Evolutionary conservation across 805 yeast species (phyloP), one percentile per base, ranked within the genome.

Genomic region (Maudiozyma serrabonitensis): DNA sequence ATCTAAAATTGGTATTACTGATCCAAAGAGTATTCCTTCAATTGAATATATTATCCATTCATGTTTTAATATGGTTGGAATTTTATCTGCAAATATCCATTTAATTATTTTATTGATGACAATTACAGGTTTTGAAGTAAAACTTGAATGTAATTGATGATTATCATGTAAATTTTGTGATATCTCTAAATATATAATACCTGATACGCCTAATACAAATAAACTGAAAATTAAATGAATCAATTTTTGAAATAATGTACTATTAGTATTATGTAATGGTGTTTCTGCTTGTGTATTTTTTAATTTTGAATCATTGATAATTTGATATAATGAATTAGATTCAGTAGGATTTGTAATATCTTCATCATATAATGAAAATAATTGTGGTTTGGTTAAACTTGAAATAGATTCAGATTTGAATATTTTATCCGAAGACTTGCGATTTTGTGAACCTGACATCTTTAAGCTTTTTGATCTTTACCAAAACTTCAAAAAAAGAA

Each of bases 11-110:
- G 87, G 85, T 40, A 76, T 73, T 13, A 75, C 58, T 7, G 72
- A 61, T n/a, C 86, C 82, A 66, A 82, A 73, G n/a, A 76, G 51
- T 15, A 80, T 57, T 2, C 88, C 88, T 54, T 79, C 79, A 9
- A 79, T 44, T 4, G 78, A 67, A 52, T 69, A 69, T 6, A 66
- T 55, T 1, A 57, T 54, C 57, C 63, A 59, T 2, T 60, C 46
- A 21, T 38, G 21, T 12, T 47, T 18, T 19, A 47, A 26, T 8
- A 47, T 6, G 2, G 3, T 12, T 7, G 50, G 50, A 7, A 34
- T n/a, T 2, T 58, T 7, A 67, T 31, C 46, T 6, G 13, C 5
- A 19, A 41, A 37, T 9, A 41, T n/a, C 34, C 28, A n/a, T 8
- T 37, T 38, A 65, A 35, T 51, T 43, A 44, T 51, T 44, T 11